Percentiles rank a stretch among this genome's conserved stretches.
These are phyloP conservation scores for Zygoascus biomembranicola DNA, from an alignment of 805 yeast genomes.

Conservation along the genomic window DNA sequence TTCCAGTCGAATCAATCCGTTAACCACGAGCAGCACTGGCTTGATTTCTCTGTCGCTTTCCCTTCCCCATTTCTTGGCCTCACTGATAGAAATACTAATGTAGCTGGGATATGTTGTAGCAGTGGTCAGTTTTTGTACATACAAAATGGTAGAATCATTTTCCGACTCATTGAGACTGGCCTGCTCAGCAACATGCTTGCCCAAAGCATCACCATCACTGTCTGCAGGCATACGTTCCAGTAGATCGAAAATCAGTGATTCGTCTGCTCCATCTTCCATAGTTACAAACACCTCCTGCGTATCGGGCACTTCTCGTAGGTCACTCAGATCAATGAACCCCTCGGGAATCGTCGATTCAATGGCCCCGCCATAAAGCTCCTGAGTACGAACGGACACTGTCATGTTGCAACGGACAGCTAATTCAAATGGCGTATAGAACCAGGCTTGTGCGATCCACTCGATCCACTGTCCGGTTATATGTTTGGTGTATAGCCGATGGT, in stretches of 20 bases:
- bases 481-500: too few relatives aligned
- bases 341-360: slow-evolving; percentile 50
- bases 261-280: slow-evolving; percentile 18
- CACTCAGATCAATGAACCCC: slow-evolving; percentile 66
- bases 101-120: not conserved
- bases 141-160: not conserved
- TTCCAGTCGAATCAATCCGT: slow-evolving; percentile 49
- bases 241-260: slow-evolving; percentile 32
- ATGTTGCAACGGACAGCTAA: too few relatives aligned
- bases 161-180: slow-evolving; percentile 19
- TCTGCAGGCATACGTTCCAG: slow-evolving; percentile 31
- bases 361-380: slow-evolving; percentile 73
- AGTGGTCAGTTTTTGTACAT: too few relatives aligned
- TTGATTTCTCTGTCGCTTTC: slow-evolving; percentile 19
- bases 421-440: too few relatives aligned
- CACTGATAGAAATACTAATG: not conserved
- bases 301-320: slow-evolving; percentile 79
- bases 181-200: slow-evolving; percentile 22
- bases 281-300: slow-evolving; percentile 84
- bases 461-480: too few relatives aligned
- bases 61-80: slow-evolving; percentile 48
- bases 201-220: slow-evolving; percentile 14
- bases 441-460: too few relatives aligned
- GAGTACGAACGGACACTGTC: too few relatives aligned
- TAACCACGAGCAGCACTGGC: slow-evolving; percentile 40